Conservation (phyloP, 2,329 filamentous ascomycete species). For the Ophiostoma angusticollis region DNA sequence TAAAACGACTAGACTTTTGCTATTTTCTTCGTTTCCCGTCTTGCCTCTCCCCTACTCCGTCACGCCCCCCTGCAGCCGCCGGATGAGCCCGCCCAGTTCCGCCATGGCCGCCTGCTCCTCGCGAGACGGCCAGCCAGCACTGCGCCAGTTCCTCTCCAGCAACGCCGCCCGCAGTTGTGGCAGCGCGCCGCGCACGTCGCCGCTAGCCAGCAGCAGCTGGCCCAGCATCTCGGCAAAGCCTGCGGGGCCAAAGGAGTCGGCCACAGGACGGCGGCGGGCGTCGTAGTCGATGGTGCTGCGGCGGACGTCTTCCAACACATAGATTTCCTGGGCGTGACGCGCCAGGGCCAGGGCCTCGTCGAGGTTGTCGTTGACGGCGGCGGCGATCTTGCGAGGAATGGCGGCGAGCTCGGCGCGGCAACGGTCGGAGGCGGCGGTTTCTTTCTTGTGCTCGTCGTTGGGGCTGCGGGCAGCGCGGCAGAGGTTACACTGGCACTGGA, state of each 20-base stretch:
- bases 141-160: constrained; percentile 1
- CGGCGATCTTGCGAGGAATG: not conserved
- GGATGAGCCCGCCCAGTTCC: not conserved
- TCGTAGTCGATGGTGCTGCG: not conserved
- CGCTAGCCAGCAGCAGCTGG: not conserved
- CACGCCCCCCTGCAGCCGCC: not conserved
- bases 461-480: too few species aligned
- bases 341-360: constrained; percentile 15
- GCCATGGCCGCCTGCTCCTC: not conserved
- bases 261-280: not conserved
- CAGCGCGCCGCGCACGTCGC: constrained; percentile 1
- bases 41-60: not conserved
- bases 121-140: constrained; percentile 1
- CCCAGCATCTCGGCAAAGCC: constrained; percentile 2
- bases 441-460: not conserved
- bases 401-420: constrained; percentile 11
- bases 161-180: constrained; percentile 7
- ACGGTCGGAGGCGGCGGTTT: constrained; percentile 14
- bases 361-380: not conserved
- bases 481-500: constrained; percentile 18
- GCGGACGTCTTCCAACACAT: constrained; percentile 1
- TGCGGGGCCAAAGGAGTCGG: constrained; percentile 9
- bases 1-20: too few species aligned
- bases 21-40: not conserved
- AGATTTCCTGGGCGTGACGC: not conserved